Evolutionary conservation across 169 alveolate species (phyloP), one percentile per base, ranked within the genome.

Genomic region (Plasmodium vivax): DNA sequence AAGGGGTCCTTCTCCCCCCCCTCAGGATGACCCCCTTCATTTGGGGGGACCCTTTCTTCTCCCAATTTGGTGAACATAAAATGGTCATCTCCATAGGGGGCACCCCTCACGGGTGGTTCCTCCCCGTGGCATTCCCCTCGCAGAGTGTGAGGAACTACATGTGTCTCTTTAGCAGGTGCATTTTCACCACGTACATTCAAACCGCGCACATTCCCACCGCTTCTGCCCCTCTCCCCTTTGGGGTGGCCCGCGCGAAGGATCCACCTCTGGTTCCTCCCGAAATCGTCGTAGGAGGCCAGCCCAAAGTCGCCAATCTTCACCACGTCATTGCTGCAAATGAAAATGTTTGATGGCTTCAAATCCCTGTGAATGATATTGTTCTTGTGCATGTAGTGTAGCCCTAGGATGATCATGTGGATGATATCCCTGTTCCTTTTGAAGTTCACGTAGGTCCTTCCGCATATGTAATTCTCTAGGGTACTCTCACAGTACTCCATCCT

Each of bases 241-340:
- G 72, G 19, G 32, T 56, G 73, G 2, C 14, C 47, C 7, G 30
- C 2, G 30, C 30, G 73, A 56, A 56, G 9, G 12, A n/a, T 0
- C 73, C 73, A 56, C n/a, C 14, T 56, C 10, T 19, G 73, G 1
- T 56, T 8, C 6, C 73, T 19, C 9, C 12, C 30, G 12, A 56
- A 8, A 23, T 23, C 34, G 62, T 87, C 82, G 68, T 87, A 87
- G 1, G 94, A 77, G 16, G 94, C 94, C 71, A 87, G 41, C 12
- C 94, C 94, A 54, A 87, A 87, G 71, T 87, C 88, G 3, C 94
- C 94, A 41, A 87, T 87, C 27, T 87, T 87, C 43, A 87, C 88
- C 7, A 87, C 68, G 43, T 87, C 71, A 45, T 87, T 87, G 43
- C 77, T 51, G 38, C 83, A 87, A 2, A 87, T 87, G 27, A 87